Evolutionary conservation across 495 filamentous ascomycete species (phyloP), one percentile per base, ranked within the genome.

Genomic region (Penicillium robsamsonii): DNA sequence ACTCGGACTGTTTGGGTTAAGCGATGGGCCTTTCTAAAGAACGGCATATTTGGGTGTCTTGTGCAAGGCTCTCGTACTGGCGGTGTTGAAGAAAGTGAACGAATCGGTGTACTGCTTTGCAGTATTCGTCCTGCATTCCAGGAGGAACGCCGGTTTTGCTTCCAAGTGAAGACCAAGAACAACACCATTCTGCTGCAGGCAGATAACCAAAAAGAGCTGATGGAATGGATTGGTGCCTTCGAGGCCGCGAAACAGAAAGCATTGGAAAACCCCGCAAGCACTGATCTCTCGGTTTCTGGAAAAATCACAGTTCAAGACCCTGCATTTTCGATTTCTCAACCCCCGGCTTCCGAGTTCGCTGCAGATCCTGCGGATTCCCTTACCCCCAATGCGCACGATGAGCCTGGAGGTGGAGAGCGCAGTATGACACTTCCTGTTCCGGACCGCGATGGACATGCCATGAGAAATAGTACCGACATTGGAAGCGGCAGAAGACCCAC

Each of bases 81-180:
- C 31, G 93, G 90, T 35, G 92, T 97, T 48, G 86, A 97, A 65
- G 93, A 97, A 70, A 95, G 91, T 46, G 95, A 98, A 60, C 89
- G 93, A 71, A 96, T 96, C 58, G 94, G 94, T 20, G 94, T 98
- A 9, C 72, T 98, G 27, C 85, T 98, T 30, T 98, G 94, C 66
- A 95, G 87, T 64, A 87, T 93, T 49, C 88, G 92, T 56, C 90
- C 91, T 9, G 93, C 92, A 4, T 87, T 92, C 40, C 87, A 91
- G 62, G 94, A 98, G 68, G 94, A 98, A 61, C 84, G 94, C 35
- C 81, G 95, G 29, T 97, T 97, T 69, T 96, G 95, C 67, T 98
- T 97, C 65, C 95, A 97, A 72, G 91, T 98, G 61, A 98, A 97
- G 78, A 98, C 94, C 13, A 98, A 97, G 69, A 95, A 93, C 63